These are phyloP conservation scores for Chytriomyces sp. DNA, from an alignment of 192 early-diverging fungal genomes.

Conservation along the genomic window DNA sequence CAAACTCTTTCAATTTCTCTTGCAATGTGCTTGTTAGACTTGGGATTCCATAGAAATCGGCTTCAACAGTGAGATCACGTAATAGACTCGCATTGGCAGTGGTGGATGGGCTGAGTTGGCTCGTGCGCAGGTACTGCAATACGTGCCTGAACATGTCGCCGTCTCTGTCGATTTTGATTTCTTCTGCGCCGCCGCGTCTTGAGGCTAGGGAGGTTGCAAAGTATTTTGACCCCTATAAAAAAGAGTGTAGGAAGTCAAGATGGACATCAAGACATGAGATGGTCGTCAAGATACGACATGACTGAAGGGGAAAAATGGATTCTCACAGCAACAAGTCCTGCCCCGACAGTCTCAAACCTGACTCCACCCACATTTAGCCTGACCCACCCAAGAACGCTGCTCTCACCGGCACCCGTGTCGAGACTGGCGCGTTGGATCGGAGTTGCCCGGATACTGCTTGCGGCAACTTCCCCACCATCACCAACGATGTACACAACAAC, in stretches of 20 bases:
- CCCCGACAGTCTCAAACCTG: slow-evolving; percentile 9
- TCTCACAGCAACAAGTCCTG: slow-evolving; percentile 5
- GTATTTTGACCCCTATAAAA: neutral
- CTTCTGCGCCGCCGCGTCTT: neutral
- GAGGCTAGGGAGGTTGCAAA: neutral
- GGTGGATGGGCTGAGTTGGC: neutral
- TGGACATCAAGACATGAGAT: too few species aligned
- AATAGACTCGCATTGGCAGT: slow-evolving; percentile 9
- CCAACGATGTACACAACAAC: slow-evolving; percentile 19
- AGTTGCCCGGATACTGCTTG: neutral
- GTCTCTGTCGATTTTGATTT: neutral
- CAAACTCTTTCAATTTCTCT: slow-evolving; percentile 12
- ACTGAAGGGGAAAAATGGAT: too few species aligned
- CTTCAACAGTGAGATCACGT: slow-evolving; percentile 16
- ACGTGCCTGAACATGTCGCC: neutral
- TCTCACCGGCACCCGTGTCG: neutral
- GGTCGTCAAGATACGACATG: too few species aligned
- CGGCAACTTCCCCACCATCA: neutral
- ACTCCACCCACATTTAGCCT: slow-evolving; percentile 31
- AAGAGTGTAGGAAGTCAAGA: neutral
- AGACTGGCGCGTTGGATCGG: neutral
- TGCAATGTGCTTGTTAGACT: neutral
- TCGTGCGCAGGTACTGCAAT: neutral
- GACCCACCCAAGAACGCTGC: slow-evolving; percentile 19
- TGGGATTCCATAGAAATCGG: slow-evolving; percentile 28